Evolutionary conservation across 768 basidiomycete species (phyloP), one percentile per base, ranked within the genome.

Genomic region (Mycena vitilis): DNA sequence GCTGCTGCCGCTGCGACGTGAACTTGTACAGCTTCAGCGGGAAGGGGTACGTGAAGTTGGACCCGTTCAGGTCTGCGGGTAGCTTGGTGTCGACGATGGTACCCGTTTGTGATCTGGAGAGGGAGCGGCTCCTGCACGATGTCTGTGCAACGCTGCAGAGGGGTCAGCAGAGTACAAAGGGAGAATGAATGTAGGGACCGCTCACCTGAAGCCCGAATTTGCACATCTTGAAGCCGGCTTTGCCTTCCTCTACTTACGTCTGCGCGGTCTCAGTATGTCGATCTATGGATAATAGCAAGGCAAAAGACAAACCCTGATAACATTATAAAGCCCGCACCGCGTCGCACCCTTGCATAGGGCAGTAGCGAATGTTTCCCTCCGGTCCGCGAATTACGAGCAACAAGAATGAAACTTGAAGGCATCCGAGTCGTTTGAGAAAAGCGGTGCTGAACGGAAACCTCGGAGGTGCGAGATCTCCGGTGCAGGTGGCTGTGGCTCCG

Each of bases 211-310:
- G 63, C 38, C 48, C 55, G 60, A 72, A 72, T 55, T 15, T 65
- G 23, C 71, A 72, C 71, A 72, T 72, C 64, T 72, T 72, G 64
- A 65, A 72, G 34, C 71, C 71, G 23, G 65, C 67, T 20, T 58
- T 63, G 51, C 71, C 71, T 34, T 51, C 51, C 47, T 71, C 66
- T 47, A 65, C 61, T 6, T 52, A 63, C 20, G 59, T 58, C 70
- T 71, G 37, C 36, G 25, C 15, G 2, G 23, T 2, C 40, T 64
- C 48, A 65, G 60, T 18, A 20, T 20, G 3, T 4, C 30, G 10
- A 23, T 38, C 40, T 20, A 20, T 34, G 0, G n/a, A 20, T 40
- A 30, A n/a, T 30, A 30, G 2, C 30, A 59, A 18, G 36, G 53
- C 9, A 22, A 6, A 23, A 48, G 16, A 52, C 60, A 11, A 10